Conservation (phyloP, 2,329 filamentous ascomycete species). For the Pyricularia pennisetigena region DNA sequence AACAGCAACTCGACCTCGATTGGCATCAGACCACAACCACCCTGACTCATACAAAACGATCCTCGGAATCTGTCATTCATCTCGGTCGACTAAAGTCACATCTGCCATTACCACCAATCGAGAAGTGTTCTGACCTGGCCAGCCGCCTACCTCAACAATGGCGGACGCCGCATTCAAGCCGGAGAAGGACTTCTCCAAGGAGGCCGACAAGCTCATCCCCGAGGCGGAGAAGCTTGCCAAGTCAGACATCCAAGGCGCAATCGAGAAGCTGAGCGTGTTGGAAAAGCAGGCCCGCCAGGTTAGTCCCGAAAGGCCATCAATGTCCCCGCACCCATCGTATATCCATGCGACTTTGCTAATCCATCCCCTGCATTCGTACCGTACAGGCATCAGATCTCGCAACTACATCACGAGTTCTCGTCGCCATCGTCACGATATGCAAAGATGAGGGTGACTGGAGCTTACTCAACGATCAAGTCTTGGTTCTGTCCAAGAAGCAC, state of each 20-base stretch:
- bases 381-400: constrained; percentile 84
- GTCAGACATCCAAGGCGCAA: constrained; percentile 72
- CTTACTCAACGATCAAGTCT: constrained; percentile 90
- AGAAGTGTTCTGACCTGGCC: background rate
- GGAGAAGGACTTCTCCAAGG: constrained; percentile 98
- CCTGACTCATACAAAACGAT: background rate
- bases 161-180: constrained; percentile 78
- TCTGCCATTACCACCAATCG: background rate
- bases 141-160: constrained; percentile 42
- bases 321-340: background rate
- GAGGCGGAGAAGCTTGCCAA: constrained; percentile 85
- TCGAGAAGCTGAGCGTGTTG: constrained; percentile 84
- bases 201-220: constrained; percentile 83
- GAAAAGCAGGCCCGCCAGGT: constrained; percentile 99
- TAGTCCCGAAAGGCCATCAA: constrained; percentile 14
- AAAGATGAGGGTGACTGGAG: constrained; percentile 91
- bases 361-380: constrained; percentile 13
- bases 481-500: constrained; percentile 98
- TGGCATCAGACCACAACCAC: background rate
- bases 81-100: background rate
- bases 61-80: background rate
- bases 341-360: background rate
- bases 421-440: constrained; percentile 86
- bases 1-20: background rate
- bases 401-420: constrained; percentile 81